These are phyloP conservation scores for Blastobotrys attinorum DNA, from an alignment of 805 yeast genomes.

Conservation along the genomic window DNA sequence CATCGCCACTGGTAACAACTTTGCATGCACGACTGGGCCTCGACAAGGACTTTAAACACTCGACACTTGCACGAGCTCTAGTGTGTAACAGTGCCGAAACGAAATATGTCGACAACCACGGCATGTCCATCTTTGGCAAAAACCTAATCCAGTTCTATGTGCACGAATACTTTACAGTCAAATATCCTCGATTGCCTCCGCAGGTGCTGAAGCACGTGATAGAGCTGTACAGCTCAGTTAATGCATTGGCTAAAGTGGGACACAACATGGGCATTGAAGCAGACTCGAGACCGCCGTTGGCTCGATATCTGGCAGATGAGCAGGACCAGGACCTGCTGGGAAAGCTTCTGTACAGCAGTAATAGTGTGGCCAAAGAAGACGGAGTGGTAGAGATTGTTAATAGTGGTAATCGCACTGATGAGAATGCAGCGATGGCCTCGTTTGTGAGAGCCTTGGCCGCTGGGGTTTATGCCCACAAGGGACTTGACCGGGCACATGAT, in stretches of 20 bases:
- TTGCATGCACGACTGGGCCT: slow-evolving; percentile 69
- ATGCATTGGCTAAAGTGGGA: slow-evolving; percentile 59
- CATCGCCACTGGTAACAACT: slow-evolving; percentile 68
- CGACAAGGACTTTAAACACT: slow-evolving; percentile 46
- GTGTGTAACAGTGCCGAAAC: slow-evolving; percentile 44
- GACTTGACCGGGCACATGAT: slow-evolving; percentile 52
- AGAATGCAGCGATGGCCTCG: slow-evolving; percentile 41
- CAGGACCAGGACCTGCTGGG: slow-evolving; percentile 47
- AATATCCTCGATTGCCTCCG: slow-evolving; percentile 86
- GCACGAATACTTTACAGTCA: slow-evolving; percentile 60
- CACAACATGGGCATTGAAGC: slow-evolving; percentile 82
- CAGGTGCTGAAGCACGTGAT: slow-evolving; percentile 68
- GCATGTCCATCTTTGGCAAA: slow-evolving; percentile 76
- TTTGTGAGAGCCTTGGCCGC: slow-evolving; percentile 80
- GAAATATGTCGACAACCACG: slow-evolving; percentile 62
- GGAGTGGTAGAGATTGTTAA: slow-evolving; percentile 35
- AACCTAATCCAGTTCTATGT: slow-evolving; percentile 67
- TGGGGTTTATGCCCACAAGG: slow-evolving; percentile 68
- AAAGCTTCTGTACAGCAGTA: slow-evolving; percentile 14
- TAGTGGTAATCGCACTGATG: slow-evolving; percentile 33
- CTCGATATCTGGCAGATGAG: slow-evolving; percentile 61
- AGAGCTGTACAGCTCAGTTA: slow-evolving; percentile 64
- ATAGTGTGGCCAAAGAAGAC: slow-evolving; percentile 7
- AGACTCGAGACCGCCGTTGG: slow-evolving; percentile 56
- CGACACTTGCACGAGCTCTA: slow-evolving; percentile 74